Base-by-base conservation (phyloP, 768 basidiomycete genomes). In the Paxillus involutus region DNA sequence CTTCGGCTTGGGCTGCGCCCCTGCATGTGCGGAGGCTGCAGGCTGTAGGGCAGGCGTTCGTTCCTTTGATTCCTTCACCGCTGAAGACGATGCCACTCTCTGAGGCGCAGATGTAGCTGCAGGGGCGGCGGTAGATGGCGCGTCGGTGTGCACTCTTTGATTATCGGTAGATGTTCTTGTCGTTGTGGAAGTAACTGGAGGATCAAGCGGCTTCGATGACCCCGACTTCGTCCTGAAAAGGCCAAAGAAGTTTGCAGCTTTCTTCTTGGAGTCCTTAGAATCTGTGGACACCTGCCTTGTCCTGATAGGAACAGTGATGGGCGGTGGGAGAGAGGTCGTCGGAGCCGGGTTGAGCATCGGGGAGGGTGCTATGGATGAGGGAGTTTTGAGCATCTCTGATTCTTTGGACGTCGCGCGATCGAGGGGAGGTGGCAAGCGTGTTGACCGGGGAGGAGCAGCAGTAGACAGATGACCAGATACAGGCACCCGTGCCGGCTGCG, bases 321-420 rank as follows among this genome's bases (percentile, higher is more conserved):
- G 9, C 16, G 61, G 59, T 37, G 49, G 47, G 2, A 40, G 42
- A 44, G 35, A 11, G 12, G 39, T 56, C 10, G 58, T 46, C 16
- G 48, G 44, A 16, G 56, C 73, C 12, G 77, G 70, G 48, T 77
- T 77, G 37, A 78, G 65, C 53, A 76, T 69, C 10, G 79, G 79
- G 0, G 74, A 74, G 3, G 73, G 79, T 3, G 81, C 81, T 16
- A 87, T 76, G 1, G 86, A 86, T 12, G 85, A 86, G 6, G 86
- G 85, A 0, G 86, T 88, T 62, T 76, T 77, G 35, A 87, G 75
- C 37, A 82, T 71, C 51, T 77, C 75, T 9, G 80, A 77, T 44
- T 85, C 84, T 49, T 79, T 72, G 12, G 79, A 80, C 17, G 71
- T 66, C 37, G 68, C 63, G 30, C 73, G 73, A 40, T 73, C 68